Evolutionary conservation across 495 filamentous ascomycete species (phyloP), one percentile per base, ranked within the genome.

Genomic region (Podospora sp.): DNA sequence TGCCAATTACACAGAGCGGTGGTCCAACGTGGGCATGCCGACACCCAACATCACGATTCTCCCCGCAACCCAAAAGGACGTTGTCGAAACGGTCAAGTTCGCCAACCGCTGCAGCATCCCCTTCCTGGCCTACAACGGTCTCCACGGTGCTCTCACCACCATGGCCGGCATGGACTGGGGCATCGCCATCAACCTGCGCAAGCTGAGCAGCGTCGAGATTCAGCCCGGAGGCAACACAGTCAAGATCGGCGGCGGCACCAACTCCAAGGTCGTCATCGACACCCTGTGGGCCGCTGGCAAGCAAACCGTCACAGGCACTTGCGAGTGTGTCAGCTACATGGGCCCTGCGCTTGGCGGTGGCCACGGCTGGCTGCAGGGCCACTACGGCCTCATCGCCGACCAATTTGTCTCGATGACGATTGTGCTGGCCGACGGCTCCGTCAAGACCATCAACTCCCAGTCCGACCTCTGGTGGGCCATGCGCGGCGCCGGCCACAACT

Each of bases 341-440:
- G 87, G 86, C 6, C 84, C 85, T 12, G 82, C 76, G 0, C 83
- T 90, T 14, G 88, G 89, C 22, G 88, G 87, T 62, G 88, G 88
- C 26, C 84, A 88, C 68, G 87, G 89, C 24, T 81, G 78, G 70
- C 80, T 86, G 9, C 83, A 88, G 73, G 88, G 88, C 20, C 78
- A 76, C 46, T 74, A 89, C 71, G 88, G 89, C 0, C 81, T 91
- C 27, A 66, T 89, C n/a, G 75, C 82, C 8, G 88, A 91, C 63
- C 81, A 86, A 55, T 80, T 88, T 29, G 66, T 86, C 4, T 84
- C 82, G 0, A 69, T 81, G 67, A 80, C 82, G 26, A 70, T 90
- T 14, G 85, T 91, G 0, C 76, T 87, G 5, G 86, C 87, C n/a
- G 75, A 86, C 67, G 89, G 88, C 14, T 68, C 71, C 20, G 68